Conservation (phyloP, 148 eudicot genomes). For the Chenopodium quinoa region DNA sequence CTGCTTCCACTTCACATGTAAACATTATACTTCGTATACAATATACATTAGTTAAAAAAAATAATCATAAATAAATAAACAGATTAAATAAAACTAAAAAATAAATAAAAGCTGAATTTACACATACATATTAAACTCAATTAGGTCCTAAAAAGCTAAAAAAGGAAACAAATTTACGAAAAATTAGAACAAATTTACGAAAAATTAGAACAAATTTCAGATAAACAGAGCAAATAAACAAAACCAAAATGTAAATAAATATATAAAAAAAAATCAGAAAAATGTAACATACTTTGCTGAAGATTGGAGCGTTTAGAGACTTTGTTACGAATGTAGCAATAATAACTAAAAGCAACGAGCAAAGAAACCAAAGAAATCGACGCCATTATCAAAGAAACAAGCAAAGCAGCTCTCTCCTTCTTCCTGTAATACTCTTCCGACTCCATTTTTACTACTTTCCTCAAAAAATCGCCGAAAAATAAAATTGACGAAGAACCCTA, state of each 20-base stretch:
- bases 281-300: constrained; percentile 46
- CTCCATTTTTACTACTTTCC: constrained; percentile 22
- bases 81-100: too few relatives aligned
- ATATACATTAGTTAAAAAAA: too few relatives aligned
- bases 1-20: too few relatives aligned
- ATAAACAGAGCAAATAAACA: background rate
- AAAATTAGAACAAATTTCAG: background rate
- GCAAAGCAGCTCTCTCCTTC: constrained; percentile 48
- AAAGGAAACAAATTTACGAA: too few relatives aligned
- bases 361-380: constrained; percentile 59
- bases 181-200: background rate
- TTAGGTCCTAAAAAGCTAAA: too few relatives aligned
- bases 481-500: background rate
- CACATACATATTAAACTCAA: background rate
- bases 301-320: constrained; percentile 53
- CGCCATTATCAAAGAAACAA: constrained; percentile 53
- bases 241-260: background rate
- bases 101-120: too few relatives aligned
- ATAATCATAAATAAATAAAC: too few relatives aligned
- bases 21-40: too few relatives aligned
- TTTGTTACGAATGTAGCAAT: constrained; percentile 73
- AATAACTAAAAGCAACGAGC: constrained; percentile 65
- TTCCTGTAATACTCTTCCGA: constrained; percentile 47
- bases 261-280: background rate
- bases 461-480: background rate